Percentiles rank a stretch among this genome's conserved stretches.
These are phyloP conservation scores for Zymoseptoria ardabiliae DNA, from an alignment of 2,329 filamentous ascomycete genomes.

Conservation along the genomic window DNA sequence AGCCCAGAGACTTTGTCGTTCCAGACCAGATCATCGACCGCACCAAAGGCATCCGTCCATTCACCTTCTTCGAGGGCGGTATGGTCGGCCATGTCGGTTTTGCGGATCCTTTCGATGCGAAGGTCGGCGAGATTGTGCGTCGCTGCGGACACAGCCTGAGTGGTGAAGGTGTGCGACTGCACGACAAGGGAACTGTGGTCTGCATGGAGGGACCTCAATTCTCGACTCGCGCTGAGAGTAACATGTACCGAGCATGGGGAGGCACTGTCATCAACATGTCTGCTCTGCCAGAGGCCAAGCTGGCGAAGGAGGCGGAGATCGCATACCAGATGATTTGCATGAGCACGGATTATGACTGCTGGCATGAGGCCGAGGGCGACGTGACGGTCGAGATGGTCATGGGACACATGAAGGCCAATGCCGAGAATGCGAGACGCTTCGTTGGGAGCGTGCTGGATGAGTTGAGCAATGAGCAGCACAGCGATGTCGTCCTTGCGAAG, in stretches of 20 bases:
- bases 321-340: constrained; percentile 98
- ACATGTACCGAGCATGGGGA: constrained; percentile 91
- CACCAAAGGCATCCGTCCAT: constrained; percentile 88
- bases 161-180: constrained; percentile 76
- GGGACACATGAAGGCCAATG: constrained; percentile 90
- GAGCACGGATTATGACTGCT: constrained; percentile 99
- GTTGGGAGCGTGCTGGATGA: constrained; percentile 83
- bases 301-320: constrained; percentile 92
- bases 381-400: constrained; percentile 97
- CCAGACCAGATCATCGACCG: constrained; percentile 96
- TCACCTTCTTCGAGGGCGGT: constrained; percentile 90
- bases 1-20: constrained; percentile 91
- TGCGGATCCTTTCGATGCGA: constrained; percentile 85
- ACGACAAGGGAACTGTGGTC: constrained; percentile 75
- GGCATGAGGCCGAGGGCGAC: constrained; percentile 68
- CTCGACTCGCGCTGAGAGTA: constrained; percentile 88
- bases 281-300: constrained; percentile 86
- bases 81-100: constrained; percentile 93
- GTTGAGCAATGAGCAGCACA: constrained; percentile 69
- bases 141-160: constrained; percentile 68
- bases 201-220: constrained; percentile 99
- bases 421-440: constrained; percentile 76
- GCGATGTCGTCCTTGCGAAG: constrained; percentile 68
- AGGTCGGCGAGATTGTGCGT: constrained; percentile 68
- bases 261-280: constrained; percentile 98